A percentile compares a stretch with the other conserved stretches of the same genome.
These are phyloP conservation scores for Pestalotiopsis sp. DNA, from an alignment of 2,329 filamentous ascomycete species.

Conservation along the genomic window DNA sequence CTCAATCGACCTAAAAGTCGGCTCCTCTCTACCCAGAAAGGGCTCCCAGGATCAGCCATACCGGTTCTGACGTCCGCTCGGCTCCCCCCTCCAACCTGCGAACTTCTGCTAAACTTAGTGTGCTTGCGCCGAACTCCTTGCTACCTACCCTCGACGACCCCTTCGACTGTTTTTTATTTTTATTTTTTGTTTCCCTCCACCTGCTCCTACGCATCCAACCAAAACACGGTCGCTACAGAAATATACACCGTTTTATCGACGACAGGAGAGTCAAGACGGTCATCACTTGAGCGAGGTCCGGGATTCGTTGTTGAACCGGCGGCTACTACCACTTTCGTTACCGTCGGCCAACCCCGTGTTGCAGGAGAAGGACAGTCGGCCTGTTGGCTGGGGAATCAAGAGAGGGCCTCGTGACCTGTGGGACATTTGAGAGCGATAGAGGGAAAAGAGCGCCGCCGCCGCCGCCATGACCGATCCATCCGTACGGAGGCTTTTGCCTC, in stretches of 20 bases:
- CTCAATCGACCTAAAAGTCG: constrained; percentile 29
- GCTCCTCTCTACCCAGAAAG: constrained; percentile 21
- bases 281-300: neutral
- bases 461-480: constrained; percentile 66
- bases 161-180: neutral
- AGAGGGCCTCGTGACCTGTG: neutral
- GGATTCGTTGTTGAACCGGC: neutral
- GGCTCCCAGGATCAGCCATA: constrained; percentile 22
- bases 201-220: neutral
- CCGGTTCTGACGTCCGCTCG: constrained; percentile 18
- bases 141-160: neutral
- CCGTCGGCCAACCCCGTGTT: neutral
- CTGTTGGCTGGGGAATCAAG: neutral
- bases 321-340: neutral
- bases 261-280: neutral
- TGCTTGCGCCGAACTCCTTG: constrained; percentile 6
- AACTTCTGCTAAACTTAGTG: constrained; percentile 13
- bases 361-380: neutral
- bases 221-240: neutral
- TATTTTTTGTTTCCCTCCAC: neutral
- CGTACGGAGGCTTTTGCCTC: constrained; percentile 65
- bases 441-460: constrained; percentile 8
- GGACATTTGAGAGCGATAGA: neutral
- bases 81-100: constrained; percentile 11
- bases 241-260: neutral